A percentile compares a stretch with the other conserved stretches of the same genome.
These are phyloP conservation scores for Hymenoscyphus fraxineus DNA, from an alignment of 2,329 filamentous ascomycete species.

Conservation along the genomic window DNA sequence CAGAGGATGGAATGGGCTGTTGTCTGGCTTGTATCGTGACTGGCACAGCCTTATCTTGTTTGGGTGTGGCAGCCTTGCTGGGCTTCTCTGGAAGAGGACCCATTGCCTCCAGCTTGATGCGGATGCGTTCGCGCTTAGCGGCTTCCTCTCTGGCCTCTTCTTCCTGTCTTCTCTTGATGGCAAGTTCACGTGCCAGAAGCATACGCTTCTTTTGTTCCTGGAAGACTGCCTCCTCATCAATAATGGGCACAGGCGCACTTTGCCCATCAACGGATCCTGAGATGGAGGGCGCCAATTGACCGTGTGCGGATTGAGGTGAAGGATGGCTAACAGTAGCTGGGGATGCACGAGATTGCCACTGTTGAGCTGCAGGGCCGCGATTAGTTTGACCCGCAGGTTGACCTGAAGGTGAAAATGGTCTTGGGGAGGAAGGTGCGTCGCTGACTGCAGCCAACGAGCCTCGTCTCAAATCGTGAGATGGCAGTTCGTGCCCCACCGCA, in stretches of 20 bases:
- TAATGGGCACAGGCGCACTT: constrained; percentile 29
- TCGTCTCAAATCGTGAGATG: constrained; percentile 40
- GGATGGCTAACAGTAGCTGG: constrained; percentile 34
- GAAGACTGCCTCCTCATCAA: constrained; percentile 49
- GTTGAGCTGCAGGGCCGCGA: constrained; percentile 28
- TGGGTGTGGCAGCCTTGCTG: constrained; percentile 48
- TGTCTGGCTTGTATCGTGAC: constrained; percentile 34
- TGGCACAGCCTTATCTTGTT: constrained; percentile 43
- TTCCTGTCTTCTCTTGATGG: constrained; percentile 63
- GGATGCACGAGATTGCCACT: constrained; percentile 40
- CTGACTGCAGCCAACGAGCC: constrained; percentile 48
- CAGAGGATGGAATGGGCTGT: constrained; percentile 7
- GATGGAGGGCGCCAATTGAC: constrained; percentile 33
- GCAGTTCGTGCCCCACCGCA: constrained; percentile 30
- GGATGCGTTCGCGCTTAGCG: constrained; percentile 66
- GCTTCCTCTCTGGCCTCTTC: constrained; percentile 70
- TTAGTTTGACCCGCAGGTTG: constrained; percentile 26
- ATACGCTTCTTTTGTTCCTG: constrained; percentile 68
- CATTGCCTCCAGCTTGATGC: constrained; percentile 67
- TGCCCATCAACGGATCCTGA: constrained; percentile 35
- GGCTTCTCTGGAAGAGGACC: constrained; percentile 61
- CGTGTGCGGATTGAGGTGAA: constrained; percentile 32
- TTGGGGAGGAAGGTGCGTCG: constrained; percentile 49
- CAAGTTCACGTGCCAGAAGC: constrained; percentile 65
- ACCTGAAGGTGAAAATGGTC: constrained; percentile 36